Conservation (phyloP, 75 land plant species). For the Azolla pinnata region DNA sequence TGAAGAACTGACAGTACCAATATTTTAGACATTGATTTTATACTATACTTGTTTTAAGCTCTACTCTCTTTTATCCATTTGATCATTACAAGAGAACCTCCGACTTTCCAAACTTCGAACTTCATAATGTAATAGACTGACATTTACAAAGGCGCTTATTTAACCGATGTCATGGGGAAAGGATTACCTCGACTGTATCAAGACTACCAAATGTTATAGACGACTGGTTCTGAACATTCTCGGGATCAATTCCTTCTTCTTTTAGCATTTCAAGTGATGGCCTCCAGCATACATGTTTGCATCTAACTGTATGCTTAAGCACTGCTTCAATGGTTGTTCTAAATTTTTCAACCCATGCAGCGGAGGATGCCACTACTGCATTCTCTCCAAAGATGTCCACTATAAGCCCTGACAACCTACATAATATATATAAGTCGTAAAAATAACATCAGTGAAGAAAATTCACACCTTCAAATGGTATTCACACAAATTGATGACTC, state of each 20-base stretch:
- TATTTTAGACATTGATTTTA: too few species aligned
- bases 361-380: conserved; percentile 90
- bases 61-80: too few species aligned
- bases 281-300: conserved; percentile 64
- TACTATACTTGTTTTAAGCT: too few species aligned
- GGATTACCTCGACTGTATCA: background rate
- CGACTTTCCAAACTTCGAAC: too few species aligned
- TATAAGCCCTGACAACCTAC: conserved; percentile 87
- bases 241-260: conserved; percentile 68
- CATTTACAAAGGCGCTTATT: background rate
- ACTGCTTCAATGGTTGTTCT: conserved; percentile 41
- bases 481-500: conserved; percentile 8
- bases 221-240: background rate
- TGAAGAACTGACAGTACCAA: too few species aligned
- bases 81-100: too few species aligned
- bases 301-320: conserved; percentile 25
- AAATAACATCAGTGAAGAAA: too few species aligned
- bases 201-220: background rate
- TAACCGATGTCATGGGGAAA: too few species aligned
- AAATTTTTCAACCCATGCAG: conserved; percentile 97
- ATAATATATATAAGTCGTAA: too few species aligned
- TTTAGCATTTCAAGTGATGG: conserved; percentile 75
- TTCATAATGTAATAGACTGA: background rate
- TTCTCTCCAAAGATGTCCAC: conserved; percentile 73
- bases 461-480: background rate